Conservation (phyloP, 1,284 basidiomycete genomes). For the Apiotrichum siamense region DNA sequence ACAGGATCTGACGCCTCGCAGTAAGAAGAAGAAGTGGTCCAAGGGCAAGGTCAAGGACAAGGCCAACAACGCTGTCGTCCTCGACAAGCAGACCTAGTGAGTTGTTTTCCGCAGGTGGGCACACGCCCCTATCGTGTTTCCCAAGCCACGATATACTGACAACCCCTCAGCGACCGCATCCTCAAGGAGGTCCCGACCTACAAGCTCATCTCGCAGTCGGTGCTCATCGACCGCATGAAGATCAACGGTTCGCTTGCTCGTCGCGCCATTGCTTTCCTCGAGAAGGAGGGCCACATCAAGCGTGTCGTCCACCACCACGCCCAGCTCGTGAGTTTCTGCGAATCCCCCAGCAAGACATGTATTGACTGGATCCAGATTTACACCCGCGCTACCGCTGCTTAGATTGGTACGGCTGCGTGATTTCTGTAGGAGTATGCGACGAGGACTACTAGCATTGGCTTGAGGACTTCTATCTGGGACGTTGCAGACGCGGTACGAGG, state of each 20-base stretch:
- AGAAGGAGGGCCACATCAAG: slow-evolving; percentile 94
- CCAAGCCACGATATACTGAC: neutral
- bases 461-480: too few species aligned
- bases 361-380: slow-evolving; percentile 58
- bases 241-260: slow-evolving; percentile 94
- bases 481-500: too few species aligned
- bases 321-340: slow-evolving; percentile 56
- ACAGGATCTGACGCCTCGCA: slow-evolving; percentile 16
- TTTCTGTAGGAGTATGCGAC: neutral
- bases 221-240: slow-evolving; percentile 85
- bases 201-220: slow-evolving; percentile 96
- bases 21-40: slow-evolving; percentile 99
- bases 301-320: slow-evolving; percentile 90
- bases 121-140: neutral
- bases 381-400: slow-evolving; percentile 46
- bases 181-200: slow-evolving; percentile 99
- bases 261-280: slow-evolving; percentile 85
- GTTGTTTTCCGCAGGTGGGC: slow-evolving; percentile 14
- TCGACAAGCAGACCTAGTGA: slow-evolving; percentile 66
- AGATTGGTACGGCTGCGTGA: neutral
- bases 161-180: slow-evolving; percentile 80
- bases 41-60: slow-evolving; percentile 99
- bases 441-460: neutral
- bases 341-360: too few species aligned
- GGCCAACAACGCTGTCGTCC: slow-evolving; percentile 77